phyloP scores from a whole-genome alignment of 805 yeast genomes.

The Schwanniomyces vanrijiae region DNA sequence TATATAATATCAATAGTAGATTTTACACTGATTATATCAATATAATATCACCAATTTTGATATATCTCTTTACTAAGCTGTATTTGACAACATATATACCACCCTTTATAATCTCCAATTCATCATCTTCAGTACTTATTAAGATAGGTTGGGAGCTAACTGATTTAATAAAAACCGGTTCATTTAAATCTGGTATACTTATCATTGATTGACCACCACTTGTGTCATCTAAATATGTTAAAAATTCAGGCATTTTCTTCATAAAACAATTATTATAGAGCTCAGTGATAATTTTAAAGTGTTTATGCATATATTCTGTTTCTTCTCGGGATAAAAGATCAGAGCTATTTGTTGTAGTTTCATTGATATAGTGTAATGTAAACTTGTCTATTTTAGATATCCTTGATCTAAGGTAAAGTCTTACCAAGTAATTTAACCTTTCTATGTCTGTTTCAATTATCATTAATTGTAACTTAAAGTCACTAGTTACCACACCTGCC shows the following conservation, averaged over 20 bases:
- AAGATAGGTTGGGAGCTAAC: slow-evolving; percentile 24
- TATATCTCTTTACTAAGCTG: slow-evolving; percentile 34
- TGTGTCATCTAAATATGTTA: slow-evolving; percentile 76
- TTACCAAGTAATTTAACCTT: slow-evolving; percentile 74
- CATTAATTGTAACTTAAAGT: slow-evolving; percentile 75
- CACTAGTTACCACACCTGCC: slow-evolving; percentile 34
- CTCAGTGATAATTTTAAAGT: slow-evolving; percentile 60
- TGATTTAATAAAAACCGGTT: slow-evolving; percentile 74
- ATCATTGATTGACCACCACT: slow-evolving; percentile 67
- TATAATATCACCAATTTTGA: slow-evolving; percentile 37
- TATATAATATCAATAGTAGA: slow-evolving; percentile 1
- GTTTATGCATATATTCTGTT: slow-evolving; percentile 62
- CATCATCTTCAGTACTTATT: slow-evolving; percentile 38
- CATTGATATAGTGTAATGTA: slow-evolving; percentile 57
- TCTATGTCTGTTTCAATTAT: slow-evolving; percentile 92
- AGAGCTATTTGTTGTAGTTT: slow-evolving; percentile 17
- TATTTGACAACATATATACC: slow-evolving; percentile 79
- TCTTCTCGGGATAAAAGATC: slow-evolving; percentile 57
- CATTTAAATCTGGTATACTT: slow-evolving; percentile 70
- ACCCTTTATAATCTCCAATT: slow-evolving; percentile 55
- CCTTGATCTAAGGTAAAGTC: slow-evolving; percentile 80
- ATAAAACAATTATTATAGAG: slow-evolving; percentile 70
- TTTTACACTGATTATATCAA: slow-evolving; percentile 23
- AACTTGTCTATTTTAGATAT: slow-evolving; percentile 71
- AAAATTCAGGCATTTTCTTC: slow-evolving; percentile 60